These are phyloP conservation scores for Diospyros kaki DNA, from an alignment of 148 eudicot species.

Conservation along the genomic window DNA sequence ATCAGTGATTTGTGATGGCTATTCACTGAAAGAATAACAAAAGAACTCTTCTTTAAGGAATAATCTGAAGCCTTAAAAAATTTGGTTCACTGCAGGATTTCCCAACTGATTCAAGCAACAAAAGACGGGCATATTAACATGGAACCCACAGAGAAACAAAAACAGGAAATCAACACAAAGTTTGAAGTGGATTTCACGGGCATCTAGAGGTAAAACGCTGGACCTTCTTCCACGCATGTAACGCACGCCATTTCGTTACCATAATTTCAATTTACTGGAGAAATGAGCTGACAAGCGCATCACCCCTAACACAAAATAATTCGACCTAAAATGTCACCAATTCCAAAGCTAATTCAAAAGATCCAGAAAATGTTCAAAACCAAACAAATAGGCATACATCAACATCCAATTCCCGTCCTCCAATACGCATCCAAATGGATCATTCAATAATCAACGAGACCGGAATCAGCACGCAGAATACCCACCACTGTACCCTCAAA, in stretches of 20 bases:
- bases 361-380: not conserved
- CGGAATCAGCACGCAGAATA: not conserved
- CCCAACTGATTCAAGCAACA: not conserved
- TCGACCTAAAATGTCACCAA: no score
- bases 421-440: not conserved
- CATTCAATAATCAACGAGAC: not conserved
- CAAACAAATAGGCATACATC: not conserved
- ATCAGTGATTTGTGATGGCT: no score
- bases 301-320: no score
- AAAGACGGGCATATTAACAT: not conserved
- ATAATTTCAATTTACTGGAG: not conserved
- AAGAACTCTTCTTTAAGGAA: not conserved
- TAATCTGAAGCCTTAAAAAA: not conserved
- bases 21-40: not conserved
- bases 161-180: no score
- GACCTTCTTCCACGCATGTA: not conserved
- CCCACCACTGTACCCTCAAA: not conserved
- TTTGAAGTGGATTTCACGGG: no score
- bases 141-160: not conserved
- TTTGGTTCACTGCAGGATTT: not conserved
- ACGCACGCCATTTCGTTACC: not conserved
- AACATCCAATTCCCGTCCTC: not conserved
- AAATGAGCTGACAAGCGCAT: not conserved
- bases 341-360: no score
- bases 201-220: not conserved